phyloP scores from a whole-genome alignment of 2,329 filamentous ascomycete genomes.

The Trichoderma koningiopsis region DNA sequence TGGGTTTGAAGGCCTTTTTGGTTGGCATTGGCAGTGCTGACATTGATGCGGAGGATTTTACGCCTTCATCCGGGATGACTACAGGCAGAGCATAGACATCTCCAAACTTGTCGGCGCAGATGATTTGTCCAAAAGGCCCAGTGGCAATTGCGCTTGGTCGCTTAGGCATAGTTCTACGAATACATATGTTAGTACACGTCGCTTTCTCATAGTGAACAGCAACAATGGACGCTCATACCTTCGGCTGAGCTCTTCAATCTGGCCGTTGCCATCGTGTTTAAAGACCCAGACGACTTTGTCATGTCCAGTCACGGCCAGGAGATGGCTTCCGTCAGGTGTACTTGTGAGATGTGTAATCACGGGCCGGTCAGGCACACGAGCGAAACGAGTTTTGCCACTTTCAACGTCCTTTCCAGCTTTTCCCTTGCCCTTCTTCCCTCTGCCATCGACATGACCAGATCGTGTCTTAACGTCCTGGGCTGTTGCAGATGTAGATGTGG shows the following conservation, averaged over 20 bases:
- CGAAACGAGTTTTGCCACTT: slow-evolving; percentile 31
- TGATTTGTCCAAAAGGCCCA: slow-evolving; percentile 70
- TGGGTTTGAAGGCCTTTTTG: slow-evolving; percentile 45
- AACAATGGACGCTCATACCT: slow-evolving; percentile 52
- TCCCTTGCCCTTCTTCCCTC: slow-evolving; percentile 37
- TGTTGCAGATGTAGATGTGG: not conserved
- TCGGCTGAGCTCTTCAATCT: slow-evolving; percentile 68
- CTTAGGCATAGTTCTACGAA: slow-evolving; percentile 77
- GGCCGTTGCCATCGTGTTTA: slow-evolving; percentile 62
- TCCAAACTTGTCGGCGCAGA: slow-evolving; percentile 93
- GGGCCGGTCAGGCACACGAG: slow-evolving; percentile 52
- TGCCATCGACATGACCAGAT: slow-evolving; percentile 30
- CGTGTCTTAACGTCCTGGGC: slow-evolving; percentile 25
- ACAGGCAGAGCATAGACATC: slow-evolving; percentile 91
- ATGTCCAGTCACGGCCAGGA: slow-evolving; percentile 81
- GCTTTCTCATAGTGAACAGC: not conserved
- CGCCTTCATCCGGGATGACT: slow-evolving; percentile 29
- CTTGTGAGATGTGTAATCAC: slow-evolving; percentile 70
- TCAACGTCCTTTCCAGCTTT: slow-evolving; percentile 28
- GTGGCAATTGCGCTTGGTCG: slow-evolving; percentile 77
- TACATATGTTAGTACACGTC: not conserved
- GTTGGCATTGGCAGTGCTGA: slow-evolving; percentile 27
- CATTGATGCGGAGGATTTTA: slow-evolving; percentile 25
- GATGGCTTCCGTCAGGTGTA: slow-evolving; percentile 65
- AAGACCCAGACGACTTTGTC: slow-evolving; percentile 92